Evolutionary conservation across 805 yeast genomes (phyloP), one percentile per base, ranked within the genome.

Genomic region (Metschnikowia hibisci): DNA sequence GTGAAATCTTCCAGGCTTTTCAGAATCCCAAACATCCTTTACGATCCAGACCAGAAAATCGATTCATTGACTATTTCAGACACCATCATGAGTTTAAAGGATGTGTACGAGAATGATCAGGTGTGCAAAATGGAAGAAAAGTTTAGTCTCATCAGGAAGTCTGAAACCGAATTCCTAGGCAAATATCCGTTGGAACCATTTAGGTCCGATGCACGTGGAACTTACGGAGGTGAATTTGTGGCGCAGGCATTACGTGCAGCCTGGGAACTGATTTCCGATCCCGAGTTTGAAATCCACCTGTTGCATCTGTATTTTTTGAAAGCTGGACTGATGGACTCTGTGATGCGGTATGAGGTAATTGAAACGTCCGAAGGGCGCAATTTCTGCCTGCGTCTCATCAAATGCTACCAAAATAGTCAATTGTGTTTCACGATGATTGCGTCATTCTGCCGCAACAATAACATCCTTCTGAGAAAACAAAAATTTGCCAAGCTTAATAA

Each of bases 151-250:
- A 34, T 41, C 11, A 44, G 43, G 10, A 39, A 32, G 14, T 50
- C 46, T 10, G 49, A 45, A n/a, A 42, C 49, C n/a, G 48, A 48
- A 11, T 53, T 45, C 22, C 34, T 43, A n/a, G 64, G 62, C 5
- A 54, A 56, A 22, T 51, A 58, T 43, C 64, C 63, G 4, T 51
- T 60, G 43, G 57, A 61, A 41, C 50, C 57, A 8, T 52, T 56
- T 33, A 41, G 42, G 6, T 44, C 42, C 9, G 61, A 46, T 4
- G 52, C 52, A 13, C 43, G 66, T 18, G 66, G 66, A 2, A 54
- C 57, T 1, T 62, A 57, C 33, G 66, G 66, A 4, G 66, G 65
- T 3, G 66, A 62, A 43, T 49, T 59, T 29, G 52, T 59, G 10
- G 46, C 53, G 14, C 65, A 61, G 43, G 52, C 52, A n/a, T 36